Conservation (phyloP, 306 rosid genomes). For the Glycyrrhiza uralensis region DNA sequence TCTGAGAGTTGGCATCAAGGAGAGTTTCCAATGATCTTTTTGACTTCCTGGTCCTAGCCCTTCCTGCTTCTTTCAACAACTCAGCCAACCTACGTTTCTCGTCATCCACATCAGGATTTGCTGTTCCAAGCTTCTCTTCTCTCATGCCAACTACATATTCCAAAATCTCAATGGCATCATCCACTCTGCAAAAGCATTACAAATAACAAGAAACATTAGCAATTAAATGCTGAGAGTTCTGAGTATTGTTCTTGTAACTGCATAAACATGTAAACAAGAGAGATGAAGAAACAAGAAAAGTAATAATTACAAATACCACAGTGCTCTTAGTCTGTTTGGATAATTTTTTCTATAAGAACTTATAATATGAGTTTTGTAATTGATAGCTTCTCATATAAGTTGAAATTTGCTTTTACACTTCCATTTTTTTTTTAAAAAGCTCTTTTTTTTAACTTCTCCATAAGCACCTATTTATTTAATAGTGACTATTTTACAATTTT, state of each 20-base stretch:
- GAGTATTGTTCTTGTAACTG: not conserved
- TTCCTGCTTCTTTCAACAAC: conserved; percentile 76
- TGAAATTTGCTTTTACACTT: no score
- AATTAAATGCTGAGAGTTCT: not conserved
- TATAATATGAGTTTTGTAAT: no score
- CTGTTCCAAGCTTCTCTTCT: conserved; percentile 87
- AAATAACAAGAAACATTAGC: conserved; percentile 13
- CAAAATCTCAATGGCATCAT: conserved; percentile 77
- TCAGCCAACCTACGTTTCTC: conserved; percentile 78
- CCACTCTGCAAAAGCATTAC: conserved; percentile 47
- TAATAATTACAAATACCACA: not conserved
- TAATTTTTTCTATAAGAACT: no score
- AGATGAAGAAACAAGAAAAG: not conserved
- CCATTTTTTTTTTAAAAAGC: no score
- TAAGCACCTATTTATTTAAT: no score
- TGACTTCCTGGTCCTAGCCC: conserved; percentile 53
- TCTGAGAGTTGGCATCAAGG: conserved; percentile 46
- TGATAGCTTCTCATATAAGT: no score
- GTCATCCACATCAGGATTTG: conserved; percentile 74
- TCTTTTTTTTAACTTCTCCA: no score
- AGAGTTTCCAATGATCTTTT: conserved; percentile 68
- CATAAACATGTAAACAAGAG: not conserved
- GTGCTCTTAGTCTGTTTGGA: no score
- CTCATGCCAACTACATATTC: conserved; percentile 80
- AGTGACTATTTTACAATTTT: no score